Percentiles rank a stretch among this genome's conserved stretches.
phyloP scores from a whole-genome alignment of 1,284 basidiomycete species.

The Fistulinella cinereoalba region DNA sequence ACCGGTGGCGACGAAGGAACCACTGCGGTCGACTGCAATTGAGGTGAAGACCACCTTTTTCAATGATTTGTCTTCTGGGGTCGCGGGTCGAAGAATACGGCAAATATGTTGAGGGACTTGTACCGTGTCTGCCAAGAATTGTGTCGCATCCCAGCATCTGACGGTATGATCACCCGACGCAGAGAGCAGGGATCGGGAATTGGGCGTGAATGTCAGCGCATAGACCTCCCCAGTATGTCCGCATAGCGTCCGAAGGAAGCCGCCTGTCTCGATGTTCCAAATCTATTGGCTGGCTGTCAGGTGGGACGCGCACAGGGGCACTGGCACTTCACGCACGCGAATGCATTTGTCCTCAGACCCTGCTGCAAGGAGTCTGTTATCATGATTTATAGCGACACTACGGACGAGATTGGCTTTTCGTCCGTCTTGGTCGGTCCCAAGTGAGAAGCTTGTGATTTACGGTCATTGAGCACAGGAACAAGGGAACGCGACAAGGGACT shows the following conservation, averaged over 20 bases:
- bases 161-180: constrained; percentile 34
- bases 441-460: constrained; percentile 22
- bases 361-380: constrained; percentile 29
- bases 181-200: constrained; percentile 32
- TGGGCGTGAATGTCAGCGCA: constrained; percentile 31
- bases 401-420: constrained; percentile 32
- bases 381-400: constrained; percentile 33
- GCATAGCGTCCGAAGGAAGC: constrained; percentile 28
- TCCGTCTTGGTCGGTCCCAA: constrained; percentile 24
- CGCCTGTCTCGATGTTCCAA: constrained; percentile 24
- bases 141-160: constrained; percentile 31
- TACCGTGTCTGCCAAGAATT: constrained; percentile 20
- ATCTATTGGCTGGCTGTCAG: constrained; percentile 15
- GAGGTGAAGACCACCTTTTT: constrained; percentile 32
- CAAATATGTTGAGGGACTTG: constrained; percentile 18
- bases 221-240: constrained; percentile 34
- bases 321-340: constrained; percentile 29
- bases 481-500: constrained; percentile 3
- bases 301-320: background rate
- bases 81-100: constrained; percentile 23
- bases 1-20: constrained; percentile 32
- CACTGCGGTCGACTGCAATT: constrained; percentile 25
- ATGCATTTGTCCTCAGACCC: constrained; percentile 34
- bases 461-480: background rate
- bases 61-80: constrained; percentile 12